Conservation (phyloP, 1,139 yeast genomes). For the Pichia cactophila region DNA sequence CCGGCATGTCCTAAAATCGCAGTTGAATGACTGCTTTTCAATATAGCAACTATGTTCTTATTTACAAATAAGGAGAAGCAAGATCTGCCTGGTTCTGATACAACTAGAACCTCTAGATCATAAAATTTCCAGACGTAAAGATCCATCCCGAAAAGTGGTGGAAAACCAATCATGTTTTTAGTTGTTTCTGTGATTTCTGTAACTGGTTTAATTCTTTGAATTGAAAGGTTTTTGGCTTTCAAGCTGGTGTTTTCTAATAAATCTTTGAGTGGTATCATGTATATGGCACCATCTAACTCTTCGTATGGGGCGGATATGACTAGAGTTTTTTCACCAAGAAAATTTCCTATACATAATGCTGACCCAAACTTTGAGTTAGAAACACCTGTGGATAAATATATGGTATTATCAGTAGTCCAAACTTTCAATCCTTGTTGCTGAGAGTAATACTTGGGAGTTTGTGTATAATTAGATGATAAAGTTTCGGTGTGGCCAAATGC, state of each 20-base stretch:
- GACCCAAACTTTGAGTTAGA: constrained; percentile 38
- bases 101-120: constrained; percentile 25
- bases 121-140: constrained; percentile 22
- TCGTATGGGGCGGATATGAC: constrained; percentile 47
- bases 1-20: constrained; percentile 33
- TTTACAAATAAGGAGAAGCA: constrained; percentile 16
- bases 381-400: constrained; percentile 26
- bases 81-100: constrained; percentile 34
- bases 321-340: constrained; percentile 30
- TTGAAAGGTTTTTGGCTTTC: not conserved
- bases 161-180: constrained; percentile 7
- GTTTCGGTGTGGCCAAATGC: constrained; percentile 10
- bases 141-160: constrained; percentile 30
- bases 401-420: not conserved
- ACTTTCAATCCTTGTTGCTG: not conserved
- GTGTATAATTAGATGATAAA: not conserved
- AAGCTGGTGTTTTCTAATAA: not conserved
- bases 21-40: constrained; percentile 13
- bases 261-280: constrained; percentile 30
- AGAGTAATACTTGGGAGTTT: not conserved
- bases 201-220: not conserved
- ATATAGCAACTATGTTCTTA: constrained; percentile 14
- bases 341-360: constrained; percentile 34
- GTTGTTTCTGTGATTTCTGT: no score
- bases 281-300: constrained; percentile 33